Evolutionary conservation across 164 flowering plant species (phyloP).

Genomic region (Aristolochia contorta): DNA sequence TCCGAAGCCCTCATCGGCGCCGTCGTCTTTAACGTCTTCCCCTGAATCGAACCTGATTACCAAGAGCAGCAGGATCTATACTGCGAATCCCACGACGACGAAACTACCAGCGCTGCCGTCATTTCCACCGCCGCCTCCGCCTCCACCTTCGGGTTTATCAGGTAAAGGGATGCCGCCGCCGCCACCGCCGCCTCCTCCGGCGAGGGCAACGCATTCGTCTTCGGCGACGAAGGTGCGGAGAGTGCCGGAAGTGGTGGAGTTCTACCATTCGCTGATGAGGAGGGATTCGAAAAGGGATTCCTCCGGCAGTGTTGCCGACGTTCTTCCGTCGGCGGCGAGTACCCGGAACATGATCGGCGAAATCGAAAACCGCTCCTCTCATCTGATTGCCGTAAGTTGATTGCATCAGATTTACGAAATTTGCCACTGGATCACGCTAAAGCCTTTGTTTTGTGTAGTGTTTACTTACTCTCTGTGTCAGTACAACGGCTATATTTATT

Average conservation of each 20-base stretch:
- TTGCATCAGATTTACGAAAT: slow-evolving; percentile 10
- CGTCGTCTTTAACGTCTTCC: slow-evolving; percentile 8
- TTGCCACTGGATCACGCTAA: slow-evolving; percentile 18
- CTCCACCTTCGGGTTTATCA: not conserved
- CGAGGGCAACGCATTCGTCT: slow-evolving; percentile 21
- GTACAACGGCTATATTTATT: too few relatives aligned
- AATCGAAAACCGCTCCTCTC: slow-evolving; percentile 87
- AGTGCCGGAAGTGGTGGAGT: slow-evolving; percentile 95
- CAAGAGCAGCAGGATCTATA: slow-evolving; percentile 6
- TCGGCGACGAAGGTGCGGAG: slow-evolving; percentile 52
- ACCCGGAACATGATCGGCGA: slow-evolving; percentile 97
- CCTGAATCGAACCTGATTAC: not conserved
- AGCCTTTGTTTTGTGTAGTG: too few relatives aligned
- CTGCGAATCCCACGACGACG: not conserved
- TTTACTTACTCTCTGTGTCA: too few relatives aligned
- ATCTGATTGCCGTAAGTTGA: slow-evolving; percentile 74
- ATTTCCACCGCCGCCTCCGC: slow-evolving; percentile 26
- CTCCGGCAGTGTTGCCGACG: slow-evolving; percentile 29
- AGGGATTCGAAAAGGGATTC: slow-evolving; percentile 70
- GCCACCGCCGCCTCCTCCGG: slow-evolving; percentile 67
- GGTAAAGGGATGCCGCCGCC: slow-evolving; percentile 16
- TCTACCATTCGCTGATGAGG: slow-evolving; percentile 84
- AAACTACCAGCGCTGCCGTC: slow-evolving; percentile 4
- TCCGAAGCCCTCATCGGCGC: slow-evolving; percentile 30
- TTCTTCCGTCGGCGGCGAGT: slow-evolving; percentile 35